Evolutionary conservation across 2,329 filamentous ascomycete species (phyloP).

Genomic region (Colletotrichum cordylinicola): DNA sequence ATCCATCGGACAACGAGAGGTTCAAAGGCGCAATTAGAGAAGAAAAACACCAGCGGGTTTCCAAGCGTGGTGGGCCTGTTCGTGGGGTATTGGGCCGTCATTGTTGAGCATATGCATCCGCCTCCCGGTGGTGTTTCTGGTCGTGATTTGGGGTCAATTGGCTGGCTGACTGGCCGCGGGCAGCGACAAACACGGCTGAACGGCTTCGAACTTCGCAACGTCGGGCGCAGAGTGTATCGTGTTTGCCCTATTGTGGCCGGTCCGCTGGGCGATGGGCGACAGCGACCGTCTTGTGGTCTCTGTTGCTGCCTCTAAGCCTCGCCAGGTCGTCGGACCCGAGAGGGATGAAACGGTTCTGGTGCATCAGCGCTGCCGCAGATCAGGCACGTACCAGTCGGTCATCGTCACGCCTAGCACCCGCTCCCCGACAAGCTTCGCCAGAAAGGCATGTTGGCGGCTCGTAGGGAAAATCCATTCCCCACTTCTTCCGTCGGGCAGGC

Average conservation of each 20-base stretch:
- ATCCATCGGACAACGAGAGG: neutral
- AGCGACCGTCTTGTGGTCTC: neutral
- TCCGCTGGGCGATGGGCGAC: neutral
- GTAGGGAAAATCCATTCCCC: neutral
- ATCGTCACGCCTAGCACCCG: neutral
- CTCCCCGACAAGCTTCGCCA: neutral
- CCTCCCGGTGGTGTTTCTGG: neutral
- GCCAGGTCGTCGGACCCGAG: constrained; percentile 6
- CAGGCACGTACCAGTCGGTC: neutral
- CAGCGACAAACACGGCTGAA: neutral
- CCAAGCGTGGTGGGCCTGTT: neutral
- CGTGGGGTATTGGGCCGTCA: neutral
- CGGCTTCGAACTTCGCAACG: neutral
- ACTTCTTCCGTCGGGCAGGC: neutral
- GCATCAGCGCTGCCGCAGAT: constrained; percentile 21
- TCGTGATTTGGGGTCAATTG: neutral
- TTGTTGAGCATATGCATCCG: neutral
- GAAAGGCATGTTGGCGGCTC: neutral
- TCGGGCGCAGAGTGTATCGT: neutral
- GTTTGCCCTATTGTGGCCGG: neutral
- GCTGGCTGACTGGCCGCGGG: neutral
- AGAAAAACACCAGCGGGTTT: neutral
- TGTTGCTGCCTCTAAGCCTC: neutral
- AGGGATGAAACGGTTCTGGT: constrained; percentile 18
- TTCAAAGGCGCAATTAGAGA: neutral